These are phyloP conservation scores for Dioszegia hungarica DNA, from an alignment of 768 basidiomycete genomes.

Conservation along the genomic window DNA sequence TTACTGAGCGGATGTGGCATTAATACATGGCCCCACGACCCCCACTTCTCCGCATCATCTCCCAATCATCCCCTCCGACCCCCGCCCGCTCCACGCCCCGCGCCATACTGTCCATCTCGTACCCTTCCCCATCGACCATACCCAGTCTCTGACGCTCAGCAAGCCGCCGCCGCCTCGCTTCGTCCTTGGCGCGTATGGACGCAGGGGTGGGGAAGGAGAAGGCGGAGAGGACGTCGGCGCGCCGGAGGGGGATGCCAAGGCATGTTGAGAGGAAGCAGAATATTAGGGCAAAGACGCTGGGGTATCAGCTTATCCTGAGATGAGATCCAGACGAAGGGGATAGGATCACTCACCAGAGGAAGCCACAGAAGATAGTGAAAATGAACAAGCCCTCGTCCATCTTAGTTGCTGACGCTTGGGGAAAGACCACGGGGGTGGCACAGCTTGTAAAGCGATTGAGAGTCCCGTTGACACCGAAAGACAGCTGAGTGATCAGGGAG, in stretches of 20 bases:
- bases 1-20: no score
- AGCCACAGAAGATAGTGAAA: constrained; percentile 28
- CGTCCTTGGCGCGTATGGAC: constrained; percentile 17
- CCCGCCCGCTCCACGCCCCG: constrained; percentile 2
- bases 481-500: no score
- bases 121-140: constrained; percentile 10
- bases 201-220: constrained; percentile 20
- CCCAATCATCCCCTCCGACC: constrained; percentile 26
- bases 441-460: no score
- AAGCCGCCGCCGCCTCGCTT: constrained; percentile 9
- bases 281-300: constrained; percentile 36
- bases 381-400: constrained; percentile 45
- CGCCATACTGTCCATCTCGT: constrained; percentile 26
- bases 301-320: no score
- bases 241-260: constrained; percentile 34
- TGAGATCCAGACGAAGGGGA: no score
- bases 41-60: constrained; percentile 28
- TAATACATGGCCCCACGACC: constrained; percentile 10
- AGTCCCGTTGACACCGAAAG: no score
- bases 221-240: constrained; percentile 37
- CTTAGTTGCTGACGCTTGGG: not conserved
- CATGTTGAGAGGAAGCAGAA: constrained; percentile 47
- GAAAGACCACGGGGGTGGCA: no score
- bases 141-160: not conserved
- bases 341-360: constrained; percentile 27